Evolutionary conservation across 2,329 filamentous ascomycete species (phyloP).

Genomic region (Zymoseptoria tritici): DNA sequence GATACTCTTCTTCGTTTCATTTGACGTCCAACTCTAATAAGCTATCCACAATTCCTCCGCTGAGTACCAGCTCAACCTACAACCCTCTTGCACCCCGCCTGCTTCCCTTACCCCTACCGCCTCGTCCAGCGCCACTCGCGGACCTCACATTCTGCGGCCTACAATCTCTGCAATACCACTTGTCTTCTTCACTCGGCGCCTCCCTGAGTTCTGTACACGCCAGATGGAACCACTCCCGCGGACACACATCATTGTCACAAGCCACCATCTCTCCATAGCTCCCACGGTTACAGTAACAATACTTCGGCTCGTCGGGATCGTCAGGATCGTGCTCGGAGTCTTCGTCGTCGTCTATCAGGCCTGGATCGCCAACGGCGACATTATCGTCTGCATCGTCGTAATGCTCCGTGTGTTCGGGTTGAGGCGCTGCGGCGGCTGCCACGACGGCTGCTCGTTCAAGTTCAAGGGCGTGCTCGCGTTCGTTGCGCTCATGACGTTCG

Average conservation of each 20-base stretch:
- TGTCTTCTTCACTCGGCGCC: conserved; percentile 48
- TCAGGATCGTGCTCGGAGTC: conserved; percentile 32
- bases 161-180: conserved; percentile 50
- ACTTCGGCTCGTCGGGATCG: conserved; percentile 51
- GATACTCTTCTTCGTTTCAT: not conserved
- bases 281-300: conserved; percentile 59
- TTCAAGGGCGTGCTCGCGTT: not conserved
- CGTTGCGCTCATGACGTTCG: not conserved
- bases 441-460: not conserved
- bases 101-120: conserved; percentile 2
- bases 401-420: not conserved
- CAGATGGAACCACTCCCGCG: conserved; percentile 61
- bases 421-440: not conserved
- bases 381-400: conserved; percentile 5
- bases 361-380: conserved; percentile 5
- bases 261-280: conserved; percentile 62
- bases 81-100: not conserved
- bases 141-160: conserved; percentile 18
- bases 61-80: not conserved
- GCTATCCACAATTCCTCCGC: not conserved
- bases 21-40: not conserved
- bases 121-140: conserved; percentile 13
- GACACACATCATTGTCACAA: conserved; percentile 58
- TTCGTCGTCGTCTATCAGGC: conserved; percentile 20
- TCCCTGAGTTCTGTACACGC: conserved; percentile 55